Conservation (phyloP, 164 flowering plant genomes). For the Vitis labrusca region DNA sequence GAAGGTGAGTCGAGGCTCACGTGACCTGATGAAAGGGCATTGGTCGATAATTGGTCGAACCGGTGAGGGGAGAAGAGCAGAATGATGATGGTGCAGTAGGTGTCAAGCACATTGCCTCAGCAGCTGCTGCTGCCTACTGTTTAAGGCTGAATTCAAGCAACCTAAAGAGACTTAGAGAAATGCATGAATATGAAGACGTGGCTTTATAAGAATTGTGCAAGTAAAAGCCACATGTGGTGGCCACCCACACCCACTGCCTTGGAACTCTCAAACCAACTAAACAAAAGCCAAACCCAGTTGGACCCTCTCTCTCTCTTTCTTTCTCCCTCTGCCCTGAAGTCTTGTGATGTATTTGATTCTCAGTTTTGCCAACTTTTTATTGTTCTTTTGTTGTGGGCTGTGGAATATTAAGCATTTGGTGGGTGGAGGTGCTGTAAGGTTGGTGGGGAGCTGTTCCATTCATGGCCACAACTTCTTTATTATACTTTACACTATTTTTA, state of each 20-base stretch:
- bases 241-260: slow-evolving; percentile 9
- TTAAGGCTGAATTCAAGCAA: neutral
- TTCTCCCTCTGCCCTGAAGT: no score
- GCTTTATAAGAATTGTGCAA: neutral
- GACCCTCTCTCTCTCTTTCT: neutral
- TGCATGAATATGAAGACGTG: slow-evolving; percentile 5
- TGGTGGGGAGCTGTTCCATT: slow-evolving; percentile 8
- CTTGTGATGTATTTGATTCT: no score
- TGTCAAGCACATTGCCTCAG: no score
- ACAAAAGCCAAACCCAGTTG: neutral
- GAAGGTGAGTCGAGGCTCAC: no score
- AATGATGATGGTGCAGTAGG: no score
- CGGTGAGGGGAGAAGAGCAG: no score
- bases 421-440: slow-evolving; percentile 1
- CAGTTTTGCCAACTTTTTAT: neutral
- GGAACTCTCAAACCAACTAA: slow-evolving; percentile 2
- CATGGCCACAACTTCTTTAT: slow-evolving; percentile 9
- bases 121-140: no score
- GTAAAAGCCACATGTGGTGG: neutral
- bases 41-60: no score
- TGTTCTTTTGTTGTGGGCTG: neutral
- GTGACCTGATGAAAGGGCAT: no score
- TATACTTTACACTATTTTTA: neutral
- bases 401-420: neutral
- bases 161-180: neutral